Conservation (phyloP, 163 green algal species). For the Trebouxia gelatinosa region DNA sequence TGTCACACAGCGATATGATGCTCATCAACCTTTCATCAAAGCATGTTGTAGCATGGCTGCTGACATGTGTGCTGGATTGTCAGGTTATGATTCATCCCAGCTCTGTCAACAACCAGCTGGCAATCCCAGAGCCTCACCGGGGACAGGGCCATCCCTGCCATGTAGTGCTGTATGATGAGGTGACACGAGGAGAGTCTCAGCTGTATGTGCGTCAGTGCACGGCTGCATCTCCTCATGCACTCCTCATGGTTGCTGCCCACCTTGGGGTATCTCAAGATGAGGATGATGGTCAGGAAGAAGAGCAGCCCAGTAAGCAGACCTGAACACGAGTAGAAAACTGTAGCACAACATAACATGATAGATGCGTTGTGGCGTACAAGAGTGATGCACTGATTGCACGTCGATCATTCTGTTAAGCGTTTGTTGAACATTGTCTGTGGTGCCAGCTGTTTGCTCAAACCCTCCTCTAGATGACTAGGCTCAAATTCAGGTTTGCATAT, state of each 20-base stretch:
- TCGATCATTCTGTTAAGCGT: no score
- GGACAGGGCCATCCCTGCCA: background rate
- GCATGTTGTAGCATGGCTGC: background rate
- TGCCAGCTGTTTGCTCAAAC: no score
- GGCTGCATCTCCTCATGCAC: conserved; percentile 37
- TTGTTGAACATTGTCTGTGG: no score
- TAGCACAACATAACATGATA: no score
- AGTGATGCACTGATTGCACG: no score
- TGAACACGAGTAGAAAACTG: no score
- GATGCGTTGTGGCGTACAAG: no score
- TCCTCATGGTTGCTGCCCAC: conserved; percentile 37
- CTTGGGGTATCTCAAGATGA: background rate
- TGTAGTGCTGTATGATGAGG: conserved; percentile 53
- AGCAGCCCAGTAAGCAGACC: no score
- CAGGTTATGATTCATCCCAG: conserved; percentile 48
- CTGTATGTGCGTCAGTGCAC: conserved; percentile 44
- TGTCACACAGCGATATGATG: background rate
- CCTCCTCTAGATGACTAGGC: no score
- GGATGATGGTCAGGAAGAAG: no score
- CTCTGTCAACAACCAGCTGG: conserved; percentile 46
- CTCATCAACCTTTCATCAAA: background rate
- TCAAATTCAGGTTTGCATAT: no score
- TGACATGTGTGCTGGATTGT: background rate
- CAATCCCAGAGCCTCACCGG: background rate
- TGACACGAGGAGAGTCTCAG: conserved; percentile 50